These are phyloP conservation scores for Boletus tomentosulus DNA, from an alignment of 768 basidiomycete species.

Conservation along the genomic window DNA sequence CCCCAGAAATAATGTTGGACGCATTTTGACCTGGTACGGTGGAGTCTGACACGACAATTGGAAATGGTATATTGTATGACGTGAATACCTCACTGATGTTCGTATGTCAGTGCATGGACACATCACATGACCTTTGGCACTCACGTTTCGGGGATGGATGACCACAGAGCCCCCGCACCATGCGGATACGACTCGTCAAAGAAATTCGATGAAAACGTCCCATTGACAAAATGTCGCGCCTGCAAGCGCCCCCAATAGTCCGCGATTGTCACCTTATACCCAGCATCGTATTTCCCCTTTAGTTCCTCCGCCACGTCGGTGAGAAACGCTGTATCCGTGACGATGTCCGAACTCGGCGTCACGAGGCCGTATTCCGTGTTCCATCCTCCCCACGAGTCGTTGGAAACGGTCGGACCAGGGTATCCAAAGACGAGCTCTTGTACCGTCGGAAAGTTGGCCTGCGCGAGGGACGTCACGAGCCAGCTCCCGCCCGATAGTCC, in stretches of 20 bases:
- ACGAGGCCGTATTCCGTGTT: slow-evolving; percentile 20
- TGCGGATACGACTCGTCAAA: slow-evolving; percentile 28
- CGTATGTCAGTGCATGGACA: not conserved
- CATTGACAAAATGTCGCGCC: slow-evolving; percentile 38
- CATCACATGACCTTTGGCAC: slow-evolving; percentile 5
- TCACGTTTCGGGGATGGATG: slow-evolving; percentile 31
- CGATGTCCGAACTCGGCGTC: slow-evolving; percentile 17
- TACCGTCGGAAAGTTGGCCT: slow-evolving; percentile 39
- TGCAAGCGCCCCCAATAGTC: slow-evolving; percentile 28
- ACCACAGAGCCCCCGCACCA: slow-evolving; percentile 35
- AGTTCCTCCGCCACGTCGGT: slow-evolving; percentile 23
- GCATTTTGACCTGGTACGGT: slow-evolving; percentile 23
- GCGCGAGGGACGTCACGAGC: slow-evolving; percentile 37
- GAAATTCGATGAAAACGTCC: slow-evolving; percentile 32
- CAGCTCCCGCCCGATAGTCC: slow-evolving; percentile 47
- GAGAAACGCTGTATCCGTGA: slow-evolving; percentile 16
- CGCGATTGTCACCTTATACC: slow-evolving; percentile 29
- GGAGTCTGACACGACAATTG: slow-evolving; percentile 33
- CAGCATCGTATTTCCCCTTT: slow-evolving; percentile 28
- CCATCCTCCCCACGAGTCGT: slow-evolving; percentile 34
- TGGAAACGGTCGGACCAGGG: slow-evolving; percentile 7
- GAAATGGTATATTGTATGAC: slow-evolving; percentile 36
- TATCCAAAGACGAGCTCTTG: slow-evolving; percentile 37
- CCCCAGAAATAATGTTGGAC: slow-evolving; percentile 17
- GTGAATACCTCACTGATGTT: slow-evolving; percentile 29